Percentiles rank a stretch among this genome's conserved stretches.
These are phyloP conservation scores for Pseudogymnoascus verrucosus DNA, from an alignment of 2,329 filamentous ascomycete species.

Conservation along the genomic window DNA sequence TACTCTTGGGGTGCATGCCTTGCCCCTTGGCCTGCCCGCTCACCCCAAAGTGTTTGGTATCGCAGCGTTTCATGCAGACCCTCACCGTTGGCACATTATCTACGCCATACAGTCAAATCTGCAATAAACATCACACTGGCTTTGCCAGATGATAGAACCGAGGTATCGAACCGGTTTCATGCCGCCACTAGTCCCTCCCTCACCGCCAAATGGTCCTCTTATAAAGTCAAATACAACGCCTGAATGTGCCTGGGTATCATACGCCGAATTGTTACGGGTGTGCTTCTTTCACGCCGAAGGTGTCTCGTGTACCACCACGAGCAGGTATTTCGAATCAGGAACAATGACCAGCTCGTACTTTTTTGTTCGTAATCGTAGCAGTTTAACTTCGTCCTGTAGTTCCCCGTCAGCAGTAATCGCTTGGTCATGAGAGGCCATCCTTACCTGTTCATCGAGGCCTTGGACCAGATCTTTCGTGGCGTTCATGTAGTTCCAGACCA, in stretches of 20 bases:
- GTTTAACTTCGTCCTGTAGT: conserved; percentile 64
- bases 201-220: background rate
- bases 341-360: conserved; percentile 81
- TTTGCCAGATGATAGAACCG: background rate
- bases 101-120: background rate
- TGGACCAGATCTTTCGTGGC: conserved; percentile 61
- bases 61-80: background rate
- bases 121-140: background rate
- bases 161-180: background rate
- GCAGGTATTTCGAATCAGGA: conserved; percentile 68
- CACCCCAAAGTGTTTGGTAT: background rate
- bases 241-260: conserved; percentile 11
- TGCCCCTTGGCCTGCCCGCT: background rate
- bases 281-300: conserved; percentile 46
- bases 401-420: background rate
- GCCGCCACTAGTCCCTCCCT: background rate
- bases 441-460: conserved; percentile 63
- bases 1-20: background rate
- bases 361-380: conserved; percentile 70
- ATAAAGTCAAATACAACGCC: conserved; percentile 11
- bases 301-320: conserved; percentile 77
- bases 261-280: conserved; percentile 3
- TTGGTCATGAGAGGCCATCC: conserved; percentile 13
- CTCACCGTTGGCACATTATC: background rate
- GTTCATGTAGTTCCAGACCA: conserved; percentile 70